Conservation (phyloP, 2,329 filamentous ascomycete species). For the Apiospora hydei region DNA sequence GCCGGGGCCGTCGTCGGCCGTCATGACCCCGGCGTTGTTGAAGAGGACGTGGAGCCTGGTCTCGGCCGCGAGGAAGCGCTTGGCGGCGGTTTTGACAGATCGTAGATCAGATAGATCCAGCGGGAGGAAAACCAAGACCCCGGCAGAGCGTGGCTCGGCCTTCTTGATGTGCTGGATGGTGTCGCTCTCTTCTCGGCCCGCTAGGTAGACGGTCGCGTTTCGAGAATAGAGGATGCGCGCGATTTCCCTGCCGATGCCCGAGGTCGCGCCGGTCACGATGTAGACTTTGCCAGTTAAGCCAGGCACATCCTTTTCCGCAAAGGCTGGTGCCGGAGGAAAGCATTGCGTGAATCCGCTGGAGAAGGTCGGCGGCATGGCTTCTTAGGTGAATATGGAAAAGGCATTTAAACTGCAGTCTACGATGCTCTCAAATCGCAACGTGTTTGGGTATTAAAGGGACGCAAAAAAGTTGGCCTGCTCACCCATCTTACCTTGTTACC, state of each 20-base stretch:
- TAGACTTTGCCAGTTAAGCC: slow-evolving; percentile 30
- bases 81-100: slow-evolving; percentile 46
- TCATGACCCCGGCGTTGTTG: slow-evolving; percentile 50
- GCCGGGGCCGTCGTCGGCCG: slow-evolving; percentile 33
- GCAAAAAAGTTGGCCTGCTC: no score
- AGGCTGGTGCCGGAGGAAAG: slow-evolving; percentile 24
- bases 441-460: no score
- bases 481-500: background rate
- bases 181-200: slow-evolving; percentile 48
- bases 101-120: slow-evolving; percentile 49
- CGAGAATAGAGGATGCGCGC: slow-evolving; percentile 48
- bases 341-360: background rate
- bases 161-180: slow-evolving; percentile 50
- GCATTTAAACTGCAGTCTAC: no score
- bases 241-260: slow-evolving; percentile 49
- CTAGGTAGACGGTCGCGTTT: slow-evolving; percentile 53
- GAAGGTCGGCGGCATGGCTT: background rate
- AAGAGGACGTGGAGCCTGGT: slow-evolving; percentile 48
- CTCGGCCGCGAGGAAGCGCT: slow-evolving; percentile 46
- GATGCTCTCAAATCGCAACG: no score
- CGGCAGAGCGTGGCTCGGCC: slow-evolving; percentile 43
- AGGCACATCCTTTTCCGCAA: slow-evolving; percentile 33
- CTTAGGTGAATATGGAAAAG: background rate
- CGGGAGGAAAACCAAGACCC: slow-evolving; percentile 44
- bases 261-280: slow-evolving; percentile 35